Evolutionary conservation across 2,329 filamentous ascomycete genomes (phyloP).

Genomic region (Trichoderma sp.): DNA sequence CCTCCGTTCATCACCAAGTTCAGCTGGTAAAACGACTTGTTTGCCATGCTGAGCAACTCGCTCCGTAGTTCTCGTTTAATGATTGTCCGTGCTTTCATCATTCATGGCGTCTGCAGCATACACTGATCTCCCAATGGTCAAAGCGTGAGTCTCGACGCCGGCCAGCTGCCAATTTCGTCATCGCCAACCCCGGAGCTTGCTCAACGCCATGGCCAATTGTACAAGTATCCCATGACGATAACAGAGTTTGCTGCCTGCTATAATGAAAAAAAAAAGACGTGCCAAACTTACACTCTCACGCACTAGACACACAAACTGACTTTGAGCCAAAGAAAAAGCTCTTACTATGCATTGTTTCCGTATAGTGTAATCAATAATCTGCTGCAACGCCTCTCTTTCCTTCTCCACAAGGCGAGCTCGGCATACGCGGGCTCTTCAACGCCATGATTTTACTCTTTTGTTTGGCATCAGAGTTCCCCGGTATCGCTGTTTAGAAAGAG

Average conservation of each 20-base stretch:
- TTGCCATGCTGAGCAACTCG: not conserved
- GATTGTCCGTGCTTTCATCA: not conserved
- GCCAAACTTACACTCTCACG: not conserved
- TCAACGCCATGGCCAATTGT: not conserved
- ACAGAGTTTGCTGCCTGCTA: conserved; percentile 1
- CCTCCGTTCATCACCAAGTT: not conserved
- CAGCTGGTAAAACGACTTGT: not conserved
- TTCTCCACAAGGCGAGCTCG: not conserved
- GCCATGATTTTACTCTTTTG: not conserved
- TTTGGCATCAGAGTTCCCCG: not conserved
- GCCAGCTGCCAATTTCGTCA: conserved; percentile 19
- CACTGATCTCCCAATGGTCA: conserved; percentile 22
- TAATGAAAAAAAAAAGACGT: not conserved
- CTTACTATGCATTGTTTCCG: not conserved
- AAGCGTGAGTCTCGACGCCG: conserved; percentile 8
- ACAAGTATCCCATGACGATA: not conserved
- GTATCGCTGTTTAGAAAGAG: not conserved
- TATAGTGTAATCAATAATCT: not conserved
- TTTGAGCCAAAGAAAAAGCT: not conserved
- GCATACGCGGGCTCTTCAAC: not conserved
- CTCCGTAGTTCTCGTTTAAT: not conserved
- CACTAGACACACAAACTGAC: not conserved
- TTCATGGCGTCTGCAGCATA: conserved; percentile 11
- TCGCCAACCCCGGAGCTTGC: not conserved
- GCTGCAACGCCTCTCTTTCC: not conserved